Evolutionary conservation across 176 grass and related monocot species (phyloP).

Genomic region (Pharus latifolius): DNA sequence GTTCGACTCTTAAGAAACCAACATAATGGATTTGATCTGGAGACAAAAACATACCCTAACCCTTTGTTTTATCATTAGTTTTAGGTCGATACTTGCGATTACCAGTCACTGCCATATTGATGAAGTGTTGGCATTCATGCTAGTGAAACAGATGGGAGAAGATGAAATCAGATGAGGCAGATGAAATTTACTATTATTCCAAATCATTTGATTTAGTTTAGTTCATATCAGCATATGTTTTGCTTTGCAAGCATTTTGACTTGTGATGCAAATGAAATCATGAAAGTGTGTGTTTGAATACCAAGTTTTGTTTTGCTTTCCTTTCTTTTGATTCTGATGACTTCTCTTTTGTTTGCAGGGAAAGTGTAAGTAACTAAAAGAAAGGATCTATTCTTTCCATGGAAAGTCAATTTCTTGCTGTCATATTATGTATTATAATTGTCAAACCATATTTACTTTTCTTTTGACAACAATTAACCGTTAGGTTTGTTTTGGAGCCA

Average conservation of each 20-base stretch:
- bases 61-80: background rate
- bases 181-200: background rate
- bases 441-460: background rate
- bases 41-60: background rate
- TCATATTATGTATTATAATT: background rate
- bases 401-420: background rate
- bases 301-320: background rate
- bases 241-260: background rate
- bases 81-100: background rate
- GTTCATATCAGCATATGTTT: background rate
- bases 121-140: background rate
- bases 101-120: background rate
- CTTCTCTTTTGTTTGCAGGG: slow-evolving; percentile 53
- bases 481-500: slow-evolving; percentile 93
- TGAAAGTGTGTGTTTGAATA: background rate
- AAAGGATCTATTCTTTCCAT: background rate
- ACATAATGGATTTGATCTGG: background rate
- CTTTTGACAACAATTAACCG: background rate
- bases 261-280: background rate
- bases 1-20: background rate
- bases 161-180: background rate
- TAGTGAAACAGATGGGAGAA: background rate
- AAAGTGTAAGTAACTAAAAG: slow-evolving; percentile 78
- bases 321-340: slow-evolving; percentile 16
- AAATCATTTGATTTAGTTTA: background rate